Conservation (phyloP, 2,329 filamentous ascomycete genomes). For the Thermomyces lanuginosus region DNA sequence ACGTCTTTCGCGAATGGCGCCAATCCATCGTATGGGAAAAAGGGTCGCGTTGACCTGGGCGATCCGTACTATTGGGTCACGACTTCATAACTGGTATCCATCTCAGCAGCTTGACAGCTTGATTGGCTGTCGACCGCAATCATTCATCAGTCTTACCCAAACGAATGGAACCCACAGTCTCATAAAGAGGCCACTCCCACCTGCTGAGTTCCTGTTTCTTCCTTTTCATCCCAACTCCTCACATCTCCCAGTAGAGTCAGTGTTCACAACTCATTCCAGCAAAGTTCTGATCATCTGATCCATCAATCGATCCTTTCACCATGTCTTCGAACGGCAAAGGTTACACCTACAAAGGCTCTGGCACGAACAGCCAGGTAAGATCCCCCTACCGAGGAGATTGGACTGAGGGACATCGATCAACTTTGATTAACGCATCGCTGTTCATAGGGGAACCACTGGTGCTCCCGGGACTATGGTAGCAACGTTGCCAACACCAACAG, state of each 20-base stretch:
- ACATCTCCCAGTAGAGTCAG: neutral
- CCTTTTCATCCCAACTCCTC: conserved; percentile 1
- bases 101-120: too few relatives aligned
- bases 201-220: neutral
- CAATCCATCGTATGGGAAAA: too few relatives aligned
- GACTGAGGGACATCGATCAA: neutral
- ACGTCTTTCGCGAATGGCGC: too few relatives aligned
- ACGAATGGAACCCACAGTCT: too few relatives aligned
- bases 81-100: too few relatives aligned
- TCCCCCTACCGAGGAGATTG: neutral
- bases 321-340: conserved; percentile 9
- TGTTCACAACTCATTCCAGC: neutral
- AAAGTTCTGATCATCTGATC: neutral
- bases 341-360: conserved; percentile 30
- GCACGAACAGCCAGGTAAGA: conserved; percentile 47
- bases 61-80: too few relatives aligned
- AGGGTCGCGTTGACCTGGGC: too few relatives aligned
- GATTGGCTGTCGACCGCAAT: too few relatives aligned
- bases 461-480: conserved; percentile 45
- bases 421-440: neutral
- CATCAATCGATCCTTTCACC: neutral
- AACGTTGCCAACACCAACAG: conserved; percentile 7
- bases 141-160: too few relatives aligned
- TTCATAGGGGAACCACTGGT: conserved; percentile 55
- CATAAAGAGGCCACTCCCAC: too few relatives aligned